Percentiles rank a stretch among this genome's conserved stretches.
Evolutionary conservation across 2,329 filamentous ascomycete genomes (phyloP).

Genomic region (Sporothrix pseudoabietina): DNA sequence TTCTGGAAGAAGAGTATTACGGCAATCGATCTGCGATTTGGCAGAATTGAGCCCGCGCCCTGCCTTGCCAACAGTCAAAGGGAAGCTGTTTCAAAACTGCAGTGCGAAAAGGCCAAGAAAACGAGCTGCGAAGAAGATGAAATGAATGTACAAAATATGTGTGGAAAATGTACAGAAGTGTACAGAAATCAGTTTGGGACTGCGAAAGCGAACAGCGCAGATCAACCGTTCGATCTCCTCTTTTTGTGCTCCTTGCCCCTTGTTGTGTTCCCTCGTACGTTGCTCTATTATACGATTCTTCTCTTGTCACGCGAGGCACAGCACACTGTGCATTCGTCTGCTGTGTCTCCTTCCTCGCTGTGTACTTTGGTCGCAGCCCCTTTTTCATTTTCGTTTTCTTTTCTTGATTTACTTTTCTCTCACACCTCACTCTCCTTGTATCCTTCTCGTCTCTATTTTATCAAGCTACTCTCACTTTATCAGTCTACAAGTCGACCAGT

Average conservation of each 20-base stretch:
- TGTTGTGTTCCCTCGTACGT: not conserved
- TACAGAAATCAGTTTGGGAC: not conserved
- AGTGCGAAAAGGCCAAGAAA: not conserved
- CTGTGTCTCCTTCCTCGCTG: not conserved
- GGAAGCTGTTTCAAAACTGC: not conserved
- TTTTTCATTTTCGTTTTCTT: not conserved
- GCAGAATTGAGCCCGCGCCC: conserved; percentile 18
- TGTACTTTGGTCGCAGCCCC: not conserved
- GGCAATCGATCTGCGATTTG: conserved; percentile 16
- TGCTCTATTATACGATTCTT: not conserved
- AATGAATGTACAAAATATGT: not conserved
- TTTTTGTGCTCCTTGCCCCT: not conserved
- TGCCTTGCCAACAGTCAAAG: conserved; percentile 13
- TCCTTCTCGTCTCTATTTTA: not conserved
- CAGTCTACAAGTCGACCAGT: not conserved
- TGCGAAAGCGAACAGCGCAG: not conserved
- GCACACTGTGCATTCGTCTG: conserved; percentile 18
- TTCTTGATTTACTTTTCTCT: not conserved
- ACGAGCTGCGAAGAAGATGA: not conserved
- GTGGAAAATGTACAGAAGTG: no score
- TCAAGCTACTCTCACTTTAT: not conserved
- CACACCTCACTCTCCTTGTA: not conserved
- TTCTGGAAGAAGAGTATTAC: conserved; percentile 12
- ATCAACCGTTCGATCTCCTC: not conserved
- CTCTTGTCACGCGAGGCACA: conserved; percentile 17